Conservation (phyloP, 2,329 filamentous ascomycete species). For the Neurospora crassa region DNA sequence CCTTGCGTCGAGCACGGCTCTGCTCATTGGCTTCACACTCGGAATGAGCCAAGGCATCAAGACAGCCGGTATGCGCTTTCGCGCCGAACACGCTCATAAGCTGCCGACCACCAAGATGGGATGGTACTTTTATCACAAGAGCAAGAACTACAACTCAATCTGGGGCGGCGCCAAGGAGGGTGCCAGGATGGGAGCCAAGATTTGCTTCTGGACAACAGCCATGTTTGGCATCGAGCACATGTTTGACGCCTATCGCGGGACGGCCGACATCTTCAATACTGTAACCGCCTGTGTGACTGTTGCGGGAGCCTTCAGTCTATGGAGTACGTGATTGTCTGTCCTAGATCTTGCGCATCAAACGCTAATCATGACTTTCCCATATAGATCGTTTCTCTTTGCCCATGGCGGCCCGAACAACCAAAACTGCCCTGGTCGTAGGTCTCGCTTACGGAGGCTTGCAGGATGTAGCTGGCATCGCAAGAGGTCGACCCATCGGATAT, state of each 20-base stretch:
- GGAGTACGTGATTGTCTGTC: constrained; percentile 49
- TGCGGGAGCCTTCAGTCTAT: constrained; percentile 77
- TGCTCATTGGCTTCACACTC: constrained; percentile 58
- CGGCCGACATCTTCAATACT: constrained; percentile 70
- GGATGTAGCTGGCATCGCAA: constrained; percentile 59
- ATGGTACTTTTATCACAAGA: constrained; percentile 99
- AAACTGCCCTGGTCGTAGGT: constrained; percentile 69
- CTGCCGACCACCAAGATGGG: constrained; percentile 72
- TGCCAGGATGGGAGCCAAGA: constrained; percentile 58
- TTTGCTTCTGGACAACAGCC: constrained; percentile 62
- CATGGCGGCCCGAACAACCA: constrained; percentile 68
- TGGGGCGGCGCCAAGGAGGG: constrained; percentile 73
- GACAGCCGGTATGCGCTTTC: constrained; percentile 71
- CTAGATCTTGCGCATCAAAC: not conserved
- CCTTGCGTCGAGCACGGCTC: constrained; percentile 52
- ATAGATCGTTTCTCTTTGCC: constrained; percentile 70
- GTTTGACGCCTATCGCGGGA: constrained; percentile 62
- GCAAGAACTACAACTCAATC: constrained; percentile 85
- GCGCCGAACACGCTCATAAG: constrained; percentile 92
- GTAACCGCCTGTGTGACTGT: constrained; percentile 75
- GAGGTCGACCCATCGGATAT: constrained; percentile 66
- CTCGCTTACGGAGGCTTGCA: constrained; percentile 73
- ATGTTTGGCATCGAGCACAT: constrained; percentile 81
- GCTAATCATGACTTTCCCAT: not conserved
- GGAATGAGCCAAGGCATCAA: constrained; percentile 65